Base-by-base conservation (phyloP, 768 basidiomycete species). In the Candolleomyces eurysporus region DNA sequence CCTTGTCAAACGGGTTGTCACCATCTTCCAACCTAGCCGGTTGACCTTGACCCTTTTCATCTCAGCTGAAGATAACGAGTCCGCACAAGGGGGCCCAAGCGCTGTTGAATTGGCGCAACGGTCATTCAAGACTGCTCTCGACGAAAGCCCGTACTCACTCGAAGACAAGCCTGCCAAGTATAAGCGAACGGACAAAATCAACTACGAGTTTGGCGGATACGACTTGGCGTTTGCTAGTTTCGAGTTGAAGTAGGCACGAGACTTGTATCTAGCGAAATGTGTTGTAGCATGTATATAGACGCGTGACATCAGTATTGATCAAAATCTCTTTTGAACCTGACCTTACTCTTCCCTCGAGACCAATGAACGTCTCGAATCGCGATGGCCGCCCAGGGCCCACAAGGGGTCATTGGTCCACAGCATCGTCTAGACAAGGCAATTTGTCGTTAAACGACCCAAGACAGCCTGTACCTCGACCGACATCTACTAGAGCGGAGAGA, bases 171-270 rank as follows among this genome's bases (percentile, higher is more conserved):
- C 64, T 68, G 36, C 36, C 64, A 74, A 68, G 14, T 98, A 96
- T 75, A 86, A 79, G 66, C 80, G 95, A 65, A 96, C 92, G 54
- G 97, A 98, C 78, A 93, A 96, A 76, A 98, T 99, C 73, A 94
- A 96, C 72, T 99, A 99, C 78, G 95, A 96, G 73, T 94, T 98
- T 71, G 91, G 92, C 50, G 94, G 89, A 57, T 95, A 95, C 71
- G 92, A 93, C 72, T 79, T 95, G 63, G 92, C 92, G 16, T 95
- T 94, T 72, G 90, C 93, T 45, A 93, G 88, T 71, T 95, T 94
- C 73, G 90, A 93, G 74, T 70, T 77, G 51, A 68, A 68, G 61
- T 73, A 65, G 56, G 64, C 63, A n/a, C 17, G n/a, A n/a, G 22
- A 22, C 17, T 21, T 17, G 16, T 45, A 21, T 49, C 49, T 58